Evolutionary conservation across 2,329 filamentous ascomycete genomes (phyloP), one percentile per base, ranked within the genome.

Genomic region (Phaeosphaeria sp.): DNA sequence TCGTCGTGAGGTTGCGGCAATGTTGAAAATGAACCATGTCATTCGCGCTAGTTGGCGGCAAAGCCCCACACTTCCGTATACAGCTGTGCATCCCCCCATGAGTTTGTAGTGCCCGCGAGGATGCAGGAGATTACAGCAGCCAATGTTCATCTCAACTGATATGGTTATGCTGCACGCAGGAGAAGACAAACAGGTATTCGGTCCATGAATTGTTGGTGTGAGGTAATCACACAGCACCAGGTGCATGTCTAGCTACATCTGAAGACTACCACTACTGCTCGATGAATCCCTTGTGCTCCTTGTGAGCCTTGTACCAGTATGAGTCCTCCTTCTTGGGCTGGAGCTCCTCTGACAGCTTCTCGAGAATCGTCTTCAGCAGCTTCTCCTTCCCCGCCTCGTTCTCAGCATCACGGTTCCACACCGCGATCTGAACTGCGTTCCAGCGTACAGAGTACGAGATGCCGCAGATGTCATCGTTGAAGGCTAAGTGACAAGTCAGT

Each of bases 401-500:
- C 59, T 87, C 89, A 21, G 89, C 89, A 72, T 96, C 91, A 61
- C 95, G 91, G 80, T 97, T 95, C 94, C 94, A 98, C 72, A 98
- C 87, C 67, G 91, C 91, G 74, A 97, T 90, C 63, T 97, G 87
- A 75, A 94, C 89, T 27, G 89, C 90, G 80, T 93, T 96, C 84
- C 95, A 96, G 69, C 93, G 89, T 56, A 94, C 91, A 1, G 91
- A 93, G 64, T 95, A 88, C 43, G 91, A 92, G 47, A 97, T 89
- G 50, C 94, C 94, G 75, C 93, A 95, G 67, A 98, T 84, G 66
- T 87, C 90, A 74, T 96, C 92, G 75, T 91, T 92, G 71, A 83
- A 83, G 1, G 73, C 75, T 77, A 18, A 4, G 5, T 13, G 9
- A 24, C 55, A n/a, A 57, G 49, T 46, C 39, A 33, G 27, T 42